These are phyloP conservation scores for Suillus sp. DNA, from an alignment of 768 basidiomycete genomes.

Conservation along the genomic window DNA sequence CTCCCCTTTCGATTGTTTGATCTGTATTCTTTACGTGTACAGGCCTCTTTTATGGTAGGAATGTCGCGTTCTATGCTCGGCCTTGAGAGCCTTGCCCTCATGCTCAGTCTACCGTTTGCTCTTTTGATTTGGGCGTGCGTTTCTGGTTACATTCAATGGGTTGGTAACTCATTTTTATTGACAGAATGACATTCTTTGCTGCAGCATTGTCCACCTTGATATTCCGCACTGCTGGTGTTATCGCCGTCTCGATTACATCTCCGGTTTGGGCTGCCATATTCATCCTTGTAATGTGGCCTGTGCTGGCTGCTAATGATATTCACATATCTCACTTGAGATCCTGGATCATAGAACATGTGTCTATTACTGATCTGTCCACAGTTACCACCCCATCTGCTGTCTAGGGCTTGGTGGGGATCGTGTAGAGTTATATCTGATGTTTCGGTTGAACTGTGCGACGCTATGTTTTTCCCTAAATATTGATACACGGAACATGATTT, in stretches of 20 bases:
- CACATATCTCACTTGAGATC: background rate
- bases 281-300: background rate
- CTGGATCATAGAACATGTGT: background rate
- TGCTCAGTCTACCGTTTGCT: conserved; percentile 36
- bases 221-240: background rate
- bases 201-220: background rate
- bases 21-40: background rate
- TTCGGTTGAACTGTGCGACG: no score
- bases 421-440: no score
- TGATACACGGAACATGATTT: no score
- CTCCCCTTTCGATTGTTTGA: background rate
- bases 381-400: no score
- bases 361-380: no score
- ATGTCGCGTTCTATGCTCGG: background rate
- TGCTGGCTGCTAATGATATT: background rate
- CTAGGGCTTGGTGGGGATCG: no score
- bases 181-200: background rate
- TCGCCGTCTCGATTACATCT: background rate
- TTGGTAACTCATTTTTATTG: background rate
- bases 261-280: background rate
- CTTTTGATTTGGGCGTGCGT: conserved; percentile 34
- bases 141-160: background rate
- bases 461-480: no score
- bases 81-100: conserved; percentile 25
- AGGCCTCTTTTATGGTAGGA: conserved; percentile 1